phyloP scores from a whole-genome alignment of 768 basidiomycete species.

The Hypsizygus marmoreus region DNA sequence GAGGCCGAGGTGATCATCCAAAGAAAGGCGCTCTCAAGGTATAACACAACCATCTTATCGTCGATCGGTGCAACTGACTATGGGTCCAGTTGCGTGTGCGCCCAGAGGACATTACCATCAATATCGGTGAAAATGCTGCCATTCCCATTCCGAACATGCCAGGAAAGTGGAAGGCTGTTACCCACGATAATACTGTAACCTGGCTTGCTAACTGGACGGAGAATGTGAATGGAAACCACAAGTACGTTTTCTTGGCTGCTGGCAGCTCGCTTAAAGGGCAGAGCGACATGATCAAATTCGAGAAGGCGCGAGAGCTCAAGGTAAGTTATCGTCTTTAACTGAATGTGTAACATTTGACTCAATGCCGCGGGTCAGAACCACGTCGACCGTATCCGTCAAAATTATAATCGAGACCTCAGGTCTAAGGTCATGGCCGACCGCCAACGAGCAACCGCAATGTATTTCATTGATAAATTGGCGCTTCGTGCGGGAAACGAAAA shows the following conservation, averaged over 20 bases:
- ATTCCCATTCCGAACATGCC: constrained; percentile 89
- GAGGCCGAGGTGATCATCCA: constrained; percentile 98
- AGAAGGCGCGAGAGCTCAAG: constrained; percentile 96
- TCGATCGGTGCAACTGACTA: constrained; percentile 4
- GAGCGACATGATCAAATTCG: constrained; percentile 96
- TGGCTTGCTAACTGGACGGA: constrained; percentile 99
- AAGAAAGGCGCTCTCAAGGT: constrained; percentile 97
- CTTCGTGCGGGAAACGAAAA: constrained; percentile 99
- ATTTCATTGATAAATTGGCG: constrained; percentile 96
- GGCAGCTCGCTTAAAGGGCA: constrained; percentile 97
- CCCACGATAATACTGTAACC: constrained; percentile 95
- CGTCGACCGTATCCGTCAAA: constrained; percentile 87
- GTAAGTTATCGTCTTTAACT: constrained; percentile 44
- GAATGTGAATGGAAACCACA: constrained; percentile 93
- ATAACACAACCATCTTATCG: constrained; percentile 18
- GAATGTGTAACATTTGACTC: background rate
- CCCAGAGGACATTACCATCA: constrained; percentile 95
- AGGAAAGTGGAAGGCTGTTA: constrained; percentile 86
- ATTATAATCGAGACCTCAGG: constrained; percentile 83
- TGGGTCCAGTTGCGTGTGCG: constrained; percentile 71
- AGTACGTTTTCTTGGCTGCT: constrained; percentile 98
- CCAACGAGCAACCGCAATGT: constrained; percentile 98
- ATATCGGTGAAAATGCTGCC: constrained; percentile 78
- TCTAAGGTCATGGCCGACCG: constrained; percentile 93
- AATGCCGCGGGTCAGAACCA: no score